Conservation (phyloP, 2,329 filamentous ascomycete species). For the Arachnopeziza araneosa region DNA sequence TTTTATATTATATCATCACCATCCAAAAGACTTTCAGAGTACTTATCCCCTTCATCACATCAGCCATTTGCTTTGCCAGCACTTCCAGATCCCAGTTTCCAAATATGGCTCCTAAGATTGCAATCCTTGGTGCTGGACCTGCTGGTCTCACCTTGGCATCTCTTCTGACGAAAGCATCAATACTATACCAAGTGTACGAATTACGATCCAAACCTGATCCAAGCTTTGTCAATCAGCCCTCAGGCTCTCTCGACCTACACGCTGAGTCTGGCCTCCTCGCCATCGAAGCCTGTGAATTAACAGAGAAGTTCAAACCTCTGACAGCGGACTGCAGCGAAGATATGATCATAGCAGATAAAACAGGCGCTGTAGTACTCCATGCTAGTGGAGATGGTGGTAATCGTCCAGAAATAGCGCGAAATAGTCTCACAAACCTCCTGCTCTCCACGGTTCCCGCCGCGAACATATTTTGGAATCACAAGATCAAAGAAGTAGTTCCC, state of each 20-base stretch:
- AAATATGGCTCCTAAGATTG: conserved; percentile 3
- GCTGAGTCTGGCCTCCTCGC: conserved; percentile 40
- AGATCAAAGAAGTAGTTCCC: conserved; percentile 2
- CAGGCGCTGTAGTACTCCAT: conserved; percentile 27
- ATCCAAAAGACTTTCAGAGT: no score
- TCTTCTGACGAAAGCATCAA: conserved; percentile 1
- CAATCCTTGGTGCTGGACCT: conserved; percentile 19
- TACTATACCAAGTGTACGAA: conserved; percentile 16
- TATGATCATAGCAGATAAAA: conserved; percentile 36
- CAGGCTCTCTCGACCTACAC: conserved; percentile 47
- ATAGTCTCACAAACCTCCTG: conserved; percentile 10
- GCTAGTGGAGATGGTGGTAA: conserved; percentile 1
- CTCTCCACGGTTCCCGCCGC: not conserved
- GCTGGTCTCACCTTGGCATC: conserved; percentile 11
- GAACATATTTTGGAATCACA: conserved; percentile 8
- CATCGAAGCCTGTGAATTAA: conserved; percentile 40
- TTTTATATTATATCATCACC: no score
- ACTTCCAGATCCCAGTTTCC: not conserved
- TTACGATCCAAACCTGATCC: conserved; percentile 4
- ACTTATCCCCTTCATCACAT: no score
- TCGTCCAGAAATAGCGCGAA: conserved; percentile 11
- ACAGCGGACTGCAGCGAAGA: conserved; percentile 21
- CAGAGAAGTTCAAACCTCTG: conserved; percentile 35
- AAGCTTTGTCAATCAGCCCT: not conserved
- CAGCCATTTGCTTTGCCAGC: not conserved